Base-by-base conservation (phyloP, 1,284 basidiomycete species). In the Grifola frondosa region DNA sequence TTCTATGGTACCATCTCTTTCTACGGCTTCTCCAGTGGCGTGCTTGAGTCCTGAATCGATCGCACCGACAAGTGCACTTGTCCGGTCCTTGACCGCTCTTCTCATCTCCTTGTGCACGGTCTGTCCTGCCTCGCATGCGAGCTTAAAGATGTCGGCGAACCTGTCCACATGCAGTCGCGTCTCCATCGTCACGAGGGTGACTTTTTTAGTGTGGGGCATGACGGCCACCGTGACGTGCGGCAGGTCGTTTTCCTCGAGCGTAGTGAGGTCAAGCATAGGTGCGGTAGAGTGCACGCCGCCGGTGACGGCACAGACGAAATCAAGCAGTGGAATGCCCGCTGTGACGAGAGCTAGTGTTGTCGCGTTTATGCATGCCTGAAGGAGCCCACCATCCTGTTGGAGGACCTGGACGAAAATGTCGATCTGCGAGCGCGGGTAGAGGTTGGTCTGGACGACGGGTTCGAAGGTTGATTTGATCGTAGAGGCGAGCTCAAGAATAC, bases 341-440 rank as follows among this genome's bases (percentile, higher is more conserved):
- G 82, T 85, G 53, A 91, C 79, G 29, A 99, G 79, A 0, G 96
- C 93, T 31, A 99, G 78, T 4, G 94, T 96, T 2, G 93, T 91
- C 17, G 88, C 94, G 65, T 99, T 99, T 61, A 99, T 91, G 51
- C 92, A 88, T 5, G 94, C 85, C 42, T 92, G 89, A n/a, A 99
- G 77, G 28, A 97, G 73, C 0, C 90, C 89, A 23, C 96, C 96
- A 60, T 99, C 96, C 61, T 95, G 89, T 57, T 95, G 88, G 32
- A 97, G 71, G 23, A 99, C 86, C 63, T 96, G 91, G 10, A 99
- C 77, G 65, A 88, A 90, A 48, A 99, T 86, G 66, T 97, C 90
- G 63, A 99, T 96, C 63, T 95, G 84, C 22, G 90, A 90, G 39
- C 96, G 85, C 6, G 96, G 96, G 66, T 96, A 98, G 36, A 98